A percentile compares a stretch with the other conserved stretches of the same genome.
Evolutionary conservation across 441 rosid species (phyloP).

Genomic region (California macrophylla): DNA sequence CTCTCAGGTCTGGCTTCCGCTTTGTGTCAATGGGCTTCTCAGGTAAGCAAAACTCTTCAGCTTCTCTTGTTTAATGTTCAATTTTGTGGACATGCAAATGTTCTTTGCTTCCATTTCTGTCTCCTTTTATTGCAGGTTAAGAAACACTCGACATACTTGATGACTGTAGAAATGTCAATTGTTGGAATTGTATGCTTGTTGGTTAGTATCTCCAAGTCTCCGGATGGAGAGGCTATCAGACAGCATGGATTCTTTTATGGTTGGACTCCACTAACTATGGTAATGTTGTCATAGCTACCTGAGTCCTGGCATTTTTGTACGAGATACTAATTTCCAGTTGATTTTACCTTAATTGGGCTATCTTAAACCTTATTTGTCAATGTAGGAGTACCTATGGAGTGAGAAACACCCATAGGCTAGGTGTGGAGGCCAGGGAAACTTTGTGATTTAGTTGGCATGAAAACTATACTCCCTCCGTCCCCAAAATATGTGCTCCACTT

Average conservation of each 20-base stretch:
- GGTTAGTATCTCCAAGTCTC: conserved; percentile 69
- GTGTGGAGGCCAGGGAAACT: neutral
- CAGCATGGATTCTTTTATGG: conserved; percentile 75
- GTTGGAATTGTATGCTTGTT: conserved; percentile 88
- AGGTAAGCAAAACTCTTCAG: conserved; percentile 37
- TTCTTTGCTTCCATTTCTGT: conserved; percentile 1
- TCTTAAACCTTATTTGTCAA: neutral
- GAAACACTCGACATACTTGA: conserved; percentile 87
- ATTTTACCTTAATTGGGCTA: neutral
- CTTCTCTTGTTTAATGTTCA: neutral
- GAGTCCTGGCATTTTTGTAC: neutral
- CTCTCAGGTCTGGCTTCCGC: conserved; percentile 97
- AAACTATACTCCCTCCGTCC: neutral
- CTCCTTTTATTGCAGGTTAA: conserved; percentile 47
- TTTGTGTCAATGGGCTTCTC: conserved; percentile 97
- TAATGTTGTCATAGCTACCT: conserved; percentile 22
- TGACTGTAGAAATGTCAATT: conserved; percentile 94
- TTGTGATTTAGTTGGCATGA: neutral
- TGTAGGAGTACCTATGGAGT: neutral
- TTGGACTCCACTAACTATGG: conserved; percentile 86
- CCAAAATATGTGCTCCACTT: no score
- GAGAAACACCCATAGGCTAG: neutral
- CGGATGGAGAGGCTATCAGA: conserved; percentile 88
- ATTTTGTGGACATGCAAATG: neutral
- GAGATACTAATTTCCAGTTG: neutral